Base-by-base conservation (phyloP, 805 yeast genomes). In the Zygoascus ofunaensis region DNA sequence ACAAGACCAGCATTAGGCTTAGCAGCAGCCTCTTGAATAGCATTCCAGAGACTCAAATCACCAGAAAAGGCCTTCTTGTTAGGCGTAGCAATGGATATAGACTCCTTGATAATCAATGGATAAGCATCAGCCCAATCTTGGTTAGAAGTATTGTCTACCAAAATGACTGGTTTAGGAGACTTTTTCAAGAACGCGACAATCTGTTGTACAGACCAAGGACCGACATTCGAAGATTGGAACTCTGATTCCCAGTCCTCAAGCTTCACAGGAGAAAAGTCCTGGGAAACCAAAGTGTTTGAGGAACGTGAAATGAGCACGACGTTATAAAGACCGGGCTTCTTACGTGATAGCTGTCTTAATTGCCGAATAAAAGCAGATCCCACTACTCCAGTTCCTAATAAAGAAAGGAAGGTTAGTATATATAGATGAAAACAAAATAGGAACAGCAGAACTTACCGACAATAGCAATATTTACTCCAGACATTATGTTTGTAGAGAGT, bases 21-120 rank as follows among this genome's bases (percentile, higher is more conserved):
- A 33, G 70, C 72, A 30, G 82, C 74, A 42, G 65, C 64, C 30
- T 63, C 59, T 56, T 85, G 85, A 44, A 92, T 77, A 42, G 74
- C 72, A 45, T 85, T 75, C 97, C 97, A 92, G 10, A 80, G 66
- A 20, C 69, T 63, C 49, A 83, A 65, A 45, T 77, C 82, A 36
- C 87, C 73, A 7, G 97, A 87, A 60, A 92, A 92, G 0, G 94
- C 99, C 73, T 92, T 92, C 68, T 92, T 92, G 74, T 92, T 92
- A 54, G 99, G 99, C 37, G 99, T 92, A 17, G 97, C 98, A 56
- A 92, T 78, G 37, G 96, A 87, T 52, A 92, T 79, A 33, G 95
- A 95, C 48, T 71, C 75, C 53, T 73, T 63, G 49, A 90, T 70
- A 57, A 92, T 79, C 34, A 70, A 63, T 37, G 95, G 84, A 65